A percentile compares a stretch with the other conserved stretches of the same genome.
Evolutionary conservation across 2,329 filamentous ascomycete species (phyloP).

Genomic region (Cucurbitaria berberidis): DNA sequence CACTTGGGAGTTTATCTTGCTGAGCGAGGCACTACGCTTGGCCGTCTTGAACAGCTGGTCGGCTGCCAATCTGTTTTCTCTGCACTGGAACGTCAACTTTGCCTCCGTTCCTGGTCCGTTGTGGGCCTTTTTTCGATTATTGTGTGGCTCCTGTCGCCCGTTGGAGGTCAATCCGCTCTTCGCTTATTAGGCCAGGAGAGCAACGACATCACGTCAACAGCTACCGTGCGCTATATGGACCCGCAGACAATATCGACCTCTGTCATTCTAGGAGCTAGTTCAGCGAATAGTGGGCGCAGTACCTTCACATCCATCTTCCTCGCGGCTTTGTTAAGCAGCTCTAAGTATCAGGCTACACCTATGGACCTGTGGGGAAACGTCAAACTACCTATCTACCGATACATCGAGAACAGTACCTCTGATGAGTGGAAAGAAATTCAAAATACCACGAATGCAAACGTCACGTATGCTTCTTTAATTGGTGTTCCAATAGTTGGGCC

Average conservation of each 20-base stretch:
- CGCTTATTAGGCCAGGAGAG: constrained; percentile 27
- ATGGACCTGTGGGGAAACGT: constrained; percentile 40
- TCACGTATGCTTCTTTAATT: constrained; percentile 35
- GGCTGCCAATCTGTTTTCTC: constrained; percentile 40
- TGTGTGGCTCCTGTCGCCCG: constrained; percentile 37
- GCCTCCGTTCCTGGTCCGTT: constrained; percentile 29
- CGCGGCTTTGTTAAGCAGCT: constrained; percentile 32
- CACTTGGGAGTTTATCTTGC: constrained; percentile 33
- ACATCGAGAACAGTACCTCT: constrained; percentile 23
- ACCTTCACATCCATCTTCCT: constrained; percentile 31
- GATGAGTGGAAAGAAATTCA: constrained; percentile 27
- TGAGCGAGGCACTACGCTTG: constrained; percentile 39
- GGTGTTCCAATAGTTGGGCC: constrained; percentile 28
- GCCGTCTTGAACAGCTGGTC: constrained; percentile 35
- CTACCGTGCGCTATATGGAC: constrained; percentile 26
- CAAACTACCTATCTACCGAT: constrained; percentile 32
- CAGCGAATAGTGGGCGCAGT: constrained; percentile 20
- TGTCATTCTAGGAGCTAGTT: constrained; percentile 17
- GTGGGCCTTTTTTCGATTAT: constrained; percentile 32
- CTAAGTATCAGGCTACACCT: constrained; percentile 25
- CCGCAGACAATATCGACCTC: constrained; percentile 15
- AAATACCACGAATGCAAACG: constrained; percentile 12
- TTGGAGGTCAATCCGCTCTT: constrained; percentile 41
- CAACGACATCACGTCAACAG: constrained; percentile 13
- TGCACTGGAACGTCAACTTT: constrained; percentile 38